Evolutionary conservation across 306 rosid genomes (phyloP).

Genomic region (apple (Malus domestica)): ASM211411v1 NC_041803.1:2368001-2368500

Average conservation of each 20-base stretch:
- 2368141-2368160: background rate
- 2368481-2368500: slow-evolving; percentile 46
- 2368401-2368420: slow-evolving; percentile 31
- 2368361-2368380: slow-evolving; percentile 42
- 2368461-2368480: slow-evolving; percentile 57
- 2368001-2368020: too few relatives aligned
- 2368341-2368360: slow-evolving; percentile 52
- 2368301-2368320: slow-evolving; percentile 40
- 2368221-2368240: slow-evolving; percentile 47
- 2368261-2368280: slow-evolving; percentile 33
- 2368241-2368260: slow-evolving; percentile 22
- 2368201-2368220: slow-evolving; percentile 43
- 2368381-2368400: slow-evolving; percentile 39
- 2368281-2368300: slow-evolving; percentile 47
- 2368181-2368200: slow-evolving; percentile 36
- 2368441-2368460: slow-evolving; percentile 43
- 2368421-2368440: slow-evolving; percentile 37
- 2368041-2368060: background rate
- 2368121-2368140: background rate
- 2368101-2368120: background rate
- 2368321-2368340: slow-evolving; percentile 51
- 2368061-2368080: background rate
- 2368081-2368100: background rate
- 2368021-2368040: too few relatives aligned
- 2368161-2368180: slow-evolving; percentile 39